Evolutionary conservation across 2,329 filamentous ascomycete species (phyloP).

Genomic region (Arthroderma sp.): DNA sequence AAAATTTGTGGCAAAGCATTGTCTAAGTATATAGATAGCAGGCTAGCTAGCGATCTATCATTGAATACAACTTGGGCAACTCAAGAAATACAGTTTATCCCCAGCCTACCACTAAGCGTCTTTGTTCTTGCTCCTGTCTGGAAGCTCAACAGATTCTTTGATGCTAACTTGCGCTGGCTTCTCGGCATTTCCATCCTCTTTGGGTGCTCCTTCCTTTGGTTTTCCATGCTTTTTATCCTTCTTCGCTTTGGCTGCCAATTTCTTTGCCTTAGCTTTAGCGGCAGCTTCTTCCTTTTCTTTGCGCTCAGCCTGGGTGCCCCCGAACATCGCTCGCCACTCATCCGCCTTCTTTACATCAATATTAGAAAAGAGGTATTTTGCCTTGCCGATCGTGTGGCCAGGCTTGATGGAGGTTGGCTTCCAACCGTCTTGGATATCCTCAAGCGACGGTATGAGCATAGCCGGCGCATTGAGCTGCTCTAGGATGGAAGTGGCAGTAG

Average conservation of each 20-base stretch:
- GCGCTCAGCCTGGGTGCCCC: constrained; percentile 52
- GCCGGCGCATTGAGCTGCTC: constrained; percentile 55
- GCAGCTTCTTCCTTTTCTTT: constrained; percentile 57
- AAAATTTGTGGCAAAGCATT: too few relatives aligned
- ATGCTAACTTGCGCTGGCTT: not conserved
- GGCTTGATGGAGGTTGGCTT: constrained; percentile 45
- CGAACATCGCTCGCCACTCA: constrained; percentile 68
- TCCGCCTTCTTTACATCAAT: constrained; percentile 72
- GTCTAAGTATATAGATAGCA: too few relatives aligned
- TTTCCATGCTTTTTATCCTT: constrained; percentile 18
- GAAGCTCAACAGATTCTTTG: constrained; percentile 1
- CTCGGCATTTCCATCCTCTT: constrained; percentile 4
- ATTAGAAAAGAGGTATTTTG: constrained; percentile 66
- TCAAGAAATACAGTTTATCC: not conserved
- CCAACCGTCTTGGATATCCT: constrained; percentile 46
- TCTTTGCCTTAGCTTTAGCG: constrained; percentile 34
- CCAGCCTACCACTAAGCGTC: not conserved
- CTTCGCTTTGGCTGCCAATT: constrained; percentile 24
- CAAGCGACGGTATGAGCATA: constrained; percentile 45
- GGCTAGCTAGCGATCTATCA: too few relatives aligned
- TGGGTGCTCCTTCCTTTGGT: constrained; percentile 10
- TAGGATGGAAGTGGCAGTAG: constrained; percentile 62
- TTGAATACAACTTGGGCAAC: too few relatives aligned
- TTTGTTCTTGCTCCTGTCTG: too few relatives aligned
- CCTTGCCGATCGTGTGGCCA: constrained; percentile 69